These are phyloP conservation scores for Nemania sp. DNA, from an alignment of 2,329 filamentous ascomycete genomes.

Conservation along the genomic window DNA sequence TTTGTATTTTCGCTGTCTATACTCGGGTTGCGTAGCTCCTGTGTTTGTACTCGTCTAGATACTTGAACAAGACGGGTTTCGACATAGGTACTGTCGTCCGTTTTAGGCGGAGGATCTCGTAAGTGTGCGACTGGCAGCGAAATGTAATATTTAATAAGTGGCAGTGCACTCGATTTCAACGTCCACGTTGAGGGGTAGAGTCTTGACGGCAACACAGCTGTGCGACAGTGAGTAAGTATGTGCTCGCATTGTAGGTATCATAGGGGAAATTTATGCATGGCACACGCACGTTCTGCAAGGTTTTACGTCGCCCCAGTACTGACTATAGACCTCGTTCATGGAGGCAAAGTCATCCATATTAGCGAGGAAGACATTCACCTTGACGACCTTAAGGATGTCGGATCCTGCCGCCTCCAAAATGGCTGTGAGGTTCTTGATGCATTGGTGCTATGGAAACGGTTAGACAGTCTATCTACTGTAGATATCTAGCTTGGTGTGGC, in stretches of 20 bases:
- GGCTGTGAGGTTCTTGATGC: slow-evolving; percentile 77
- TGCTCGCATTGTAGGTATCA: not conserved
- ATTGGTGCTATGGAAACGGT: slow-evolving; percentile 60
- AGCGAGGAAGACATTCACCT: slow-evolving; percentile 78
- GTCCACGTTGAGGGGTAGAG: slow-evolving; percentile 85
- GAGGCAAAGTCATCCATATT: slow-evolving; percentile 79
- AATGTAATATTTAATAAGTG: slow-evolving; percentile 26
- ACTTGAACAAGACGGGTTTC: too few species aligned
- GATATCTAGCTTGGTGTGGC: not conserved
- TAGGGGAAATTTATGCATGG: too few species aligned
- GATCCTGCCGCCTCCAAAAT: slow-evolving; percentile 77
- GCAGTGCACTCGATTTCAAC: slow-evolving; percentile 94
- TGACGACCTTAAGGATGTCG: slow-evolving; percentile 74
- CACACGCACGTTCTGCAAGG: slow-evolving; percentile 57
- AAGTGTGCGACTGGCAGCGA: not conserved
- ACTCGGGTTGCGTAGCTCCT: not conserved
- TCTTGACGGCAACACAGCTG: slow-evolving; percentile 90
- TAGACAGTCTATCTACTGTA: slow-evolving; percentile 9
- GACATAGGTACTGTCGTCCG: too few species aligned
- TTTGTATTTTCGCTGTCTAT: not conserved
- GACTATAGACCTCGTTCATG: slow-evolving; percentile 80
- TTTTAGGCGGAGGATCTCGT: too few species aligned
- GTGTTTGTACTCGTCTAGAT: not conserved
- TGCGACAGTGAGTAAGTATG: slow-evolving; percentile 31
- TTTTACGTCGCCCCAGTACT: slow-evolving; percentile 71